Percentiles rank a stretch among this genome's conserved stretches.
Evolutionary conservation across 768 basidiomycete genomes (phyloP).

Genomic region (Amyloporia xantha): DNA sequence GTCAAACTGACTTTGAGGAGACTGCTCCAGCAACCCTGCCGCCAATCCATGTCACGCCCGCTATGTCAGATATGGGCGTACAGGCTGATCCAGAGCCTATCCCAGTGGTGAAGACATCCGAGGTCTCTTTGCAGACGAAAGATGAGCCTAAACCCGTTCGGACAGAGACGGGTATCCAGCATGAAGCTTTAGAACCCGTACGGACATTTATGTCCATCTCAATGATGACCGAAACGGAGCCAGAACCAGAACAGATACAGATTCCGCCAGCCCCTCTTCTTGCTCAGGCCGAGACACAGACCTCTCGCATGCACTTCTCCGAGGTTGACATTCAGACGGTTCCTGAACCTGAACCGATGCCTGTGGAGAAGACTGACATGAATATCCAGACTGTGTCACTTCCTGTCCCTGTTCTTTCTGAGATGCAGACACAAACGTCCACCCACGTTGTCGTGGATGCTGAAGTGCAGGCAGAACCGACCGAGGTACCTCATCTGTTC

Average conservation of each 20-base stretch:
- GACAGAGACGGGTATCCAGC: slow-evolving; percentile 46
- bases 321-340: slow-evolving; percentile 31
- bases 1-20: slow-evolving; percentile 58
- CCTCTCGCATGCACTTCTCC: slow-evolving; percentile 21
- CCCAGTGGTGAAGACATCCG: slow-evolving; percentile 13
- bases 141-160: slow-evolving; percentile 20
- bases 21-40: slow-evolving; percentile 20
- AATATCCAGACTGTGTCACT: slow-evolving; percentile 18
- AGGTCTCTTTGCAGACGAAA: slow-evolving; percentile 28
- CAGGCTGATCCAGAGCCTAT: slow-evolving; percentile 27
- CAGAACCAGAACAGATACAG: slow-evolving; percentile 6
- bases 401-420: background rate
- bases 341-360: slow-evolving; percentile 14
- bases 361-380: slow-evolving; percentile 16
- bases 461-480: slow-evolving; percentile 7
- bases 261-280: slow-evolving; percentile 17
- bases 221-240: slow-evolving; percentile 31
- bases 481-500: slow-evolving; percentile 3
- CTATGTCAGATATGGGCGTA: slow-evolving; percentile 26
- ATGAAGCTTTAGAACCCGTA: slow-evolving; percentile 26
- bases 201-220: background rate
- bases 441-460: slow-evolving; percentile 2
- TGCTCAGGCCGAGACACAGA: slow-evolving; percentile 33
- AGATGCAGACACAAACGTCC: slow-evolving; percentile 15
- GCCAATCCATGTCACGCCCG: slow-evolving; percentile 23